Evolutionary conservation across 2,329 filamentous ascomycete genomes (phyloP), one percentile per base, ranked within the genome.

Genomic region (Colletotrichum cordylinicola): DNA sequence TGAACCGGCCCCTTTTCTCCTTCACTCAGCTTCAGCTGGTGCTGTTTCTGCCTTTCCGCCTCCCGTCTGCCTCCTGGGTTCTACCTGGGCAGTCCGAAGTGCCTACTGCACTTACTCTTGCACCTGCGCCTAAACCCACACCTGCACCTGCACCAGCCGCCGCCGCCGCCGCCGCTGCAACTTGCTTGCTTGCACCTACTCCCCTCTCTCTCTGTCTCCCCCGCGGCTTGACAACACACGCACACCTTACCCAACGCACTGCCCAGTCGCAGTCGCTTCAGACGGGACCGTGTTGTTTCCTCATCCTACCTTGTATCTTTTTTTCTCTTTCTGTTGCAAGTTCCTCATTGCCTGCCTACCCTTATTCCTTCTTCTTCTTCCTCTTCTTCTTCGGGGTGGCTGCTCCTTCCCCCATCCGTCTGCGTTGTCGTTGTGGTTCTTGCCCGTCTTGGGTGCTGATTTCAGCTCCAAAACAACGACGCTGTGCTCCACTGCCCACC

Each of bases 401-500:
- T 16, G 39, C 33, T 55, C 39, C 56, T 67, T 67, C 55, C 68
- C 39, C 37, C 55, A 43, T 55, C 58, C 37, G 67, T 70, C 37
- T 39, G 66, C 33, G 35, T 68, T 68, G 66, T 68, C 52, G 35
- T 60, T 68, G 66, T 68, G 52, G 29, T 68, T 37, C 48, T 31
- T 56, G 52, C 48, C 29, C 43, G 29, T 58, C 18, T 67, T 56
- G 67, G 72, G 56, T 13, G 48, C 72, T 70, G 67, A 67, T 52
- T 72, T 61, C 72, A 75, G 72, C 69, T 75, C 69, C 55, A 72
- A 72, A 52, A 52, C n/a, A 52, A 75, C 62, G 24, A 72, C 62
- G 61, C 73, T 37, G 61, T 75, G 62, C 69, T 75, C 73, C 73
- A 75, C 73, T 72, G 39, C 73, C 73, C 72, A 70, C 67, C 62